Conservation (phyloP, 2,329 filamentous ascomycete species). For the Hymenoscyphus salicellus region DNA sequence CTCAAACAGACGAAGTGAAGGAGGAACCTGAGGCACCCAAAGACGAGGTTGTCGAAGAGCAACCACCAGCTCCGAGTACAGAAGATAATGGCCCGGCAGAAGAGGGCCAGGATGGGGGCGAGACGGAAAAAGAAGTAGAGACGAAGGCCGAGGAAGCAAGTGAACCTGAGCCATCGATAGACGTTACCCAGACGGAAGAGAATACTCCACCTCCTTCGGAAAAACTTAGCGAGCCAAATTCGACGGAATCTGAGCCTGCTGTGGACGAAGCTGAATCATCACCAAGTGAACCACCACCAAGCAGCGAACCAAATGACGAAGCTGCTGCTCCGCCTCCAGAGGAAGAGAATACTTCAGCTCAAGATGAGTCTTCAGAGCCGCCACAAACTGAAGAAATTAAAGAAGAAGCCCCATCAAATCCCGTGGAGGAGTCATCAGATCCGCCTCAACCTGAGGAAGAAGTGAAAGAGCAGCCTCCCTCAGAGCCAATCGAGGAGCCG, state of each 20-base stretch:
- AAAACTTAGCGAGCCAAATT: not conserved
- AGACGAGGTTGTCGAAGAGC: not conserved
- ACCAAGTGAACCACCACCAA: not conserved
- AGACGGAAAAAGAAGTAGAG: not conserved
- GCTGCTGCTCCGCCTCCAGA: not conserved
- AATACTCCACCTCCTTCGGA: not conserved
- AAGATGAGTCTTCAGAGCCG: not conserved
- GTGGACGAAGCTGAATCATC: not conserved
- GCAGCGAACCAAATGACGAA: not conserved
- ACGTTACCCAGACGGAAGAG: not conserved
- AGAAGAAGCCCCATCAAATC: too few species aligned
- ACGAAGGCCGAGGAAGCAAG: not conserved
- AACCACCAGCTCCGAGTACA: constrained; percentile 1
- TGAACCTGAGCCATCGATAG: not conserved
- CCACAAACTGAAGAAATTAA: not conserved
- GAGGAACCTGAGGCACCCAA: constrained; percentile 6
- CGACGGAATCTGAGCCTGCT: not conserved
- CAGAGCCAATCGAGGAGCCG: not conserved
- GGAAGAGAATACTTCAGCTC: not conserved
- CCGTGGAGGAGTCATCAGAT: too few species aligned
- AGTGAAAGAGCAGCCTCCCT: not conserved
- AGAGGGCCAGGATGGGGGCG: not conserved
- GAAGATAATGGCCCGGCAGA: not conserved
- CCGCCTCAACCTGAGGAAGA: too few species aligned
- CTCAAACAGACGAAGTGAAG: constrained; percentile 1